phyloP scores from a whole-genome alignment of 2,329 filamentous ascomycete genomes.

The Pseudogymnoascus sp. region DNA sequence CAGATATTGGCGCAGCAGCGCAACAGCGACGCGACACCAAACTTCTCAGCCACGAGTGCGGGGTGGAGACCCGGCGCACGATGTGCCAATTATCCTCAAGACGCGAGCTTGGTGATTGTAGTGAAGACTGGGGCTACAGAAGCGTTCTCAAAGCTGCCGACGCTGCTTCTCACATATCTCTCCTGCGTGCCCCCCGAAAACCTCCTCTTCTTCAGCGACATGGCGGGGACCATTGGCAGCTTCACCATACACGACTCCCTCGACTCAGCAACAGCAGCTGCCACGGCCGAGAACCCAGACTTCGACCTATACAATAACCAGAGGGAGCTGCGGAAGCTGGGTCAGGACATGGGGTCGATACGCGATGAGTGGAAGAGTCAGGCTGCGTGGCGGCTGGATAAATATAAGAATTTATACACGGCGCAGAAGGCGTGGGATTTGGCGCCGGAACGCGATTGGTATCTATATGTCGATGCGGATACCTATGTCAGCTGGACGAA shows the following conservation, averaged over 20 bases:
- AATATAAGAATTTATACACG: constrained; percentile 15
- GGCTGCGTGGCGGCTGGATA: constrained; percentile 12
- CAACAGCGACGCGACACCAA: neutral
- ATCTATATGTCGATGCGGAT: constrained; percentile 20
- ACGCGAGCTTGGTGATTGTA: constrained; percentile 34
- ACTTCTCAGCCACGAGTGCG: neutral
- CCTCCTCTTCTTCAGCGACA: constrained; percentile 51
- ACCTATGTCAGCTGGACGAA: constrained; percentile 16
- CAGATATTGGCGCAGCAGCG: neutral
- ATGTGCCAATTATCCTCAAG: neutral
- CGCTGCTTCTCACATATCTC: constrained; percentile 45
- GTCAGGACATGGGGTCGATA: constrained; percentile 33
- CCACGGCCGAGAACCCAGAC: constrained; percentile 38
- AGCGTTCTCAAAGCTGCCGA: constrained; percentile 42
- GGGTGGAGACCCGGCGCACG: neutral
- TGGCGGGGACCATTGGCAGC: constrained; percentile 40
- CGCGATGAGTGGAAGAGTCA: constrained; percentile 14
- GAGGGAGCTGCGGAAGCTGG: constrained; percentile 24
- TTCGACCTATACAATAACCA: constrained; percentile 29
- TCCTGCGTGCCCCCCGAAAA: constrained; percentile 39
- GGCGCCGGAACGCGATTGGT: constrained; percentile 16
- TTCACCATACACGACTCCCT: constrained; percentile 39
- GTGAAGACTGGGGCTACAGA: constrained; percentile 53
- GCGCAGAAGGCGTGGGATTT: constrained; percentile 10
- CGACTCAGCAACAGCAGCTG: constrained; percentile 34